Evolutionary conservation across 805 yeast genomes (phyloP).

Genomic region (Sugiyamaella floridensis): DNA sequence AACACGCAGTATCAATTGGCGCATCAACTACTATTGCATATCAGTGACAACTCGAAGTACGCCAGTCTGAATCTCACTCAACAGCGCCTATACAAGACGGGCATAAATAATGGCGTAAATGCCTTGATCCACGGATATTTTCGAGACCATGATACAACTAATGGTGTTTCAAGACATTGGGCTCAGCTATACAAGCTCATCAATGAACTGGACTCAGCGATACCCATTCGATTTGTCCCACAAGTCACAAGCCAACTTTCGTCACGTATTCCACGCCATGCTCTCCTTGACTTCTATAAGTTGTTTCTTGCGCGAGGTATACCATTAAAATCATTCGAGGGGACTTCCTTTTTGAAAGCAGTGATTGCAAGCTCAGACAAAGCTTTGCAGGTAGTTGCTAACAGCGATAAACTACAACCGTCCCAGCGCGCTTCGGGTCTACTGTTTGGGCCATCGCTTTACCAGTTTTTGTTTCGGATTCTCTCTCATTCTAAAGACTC

Average conservation of each 20-base stretch:
- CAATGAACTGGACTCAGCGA: constrained; percentile 3
- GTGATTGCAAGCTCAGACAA: background rate
- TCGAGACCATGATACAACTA: background rate
- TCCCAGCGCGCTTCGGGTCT: background rate
- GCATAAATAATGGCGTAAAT: constrained; percentile 15
- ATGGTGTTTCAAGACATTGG: constrained; percentile 4
- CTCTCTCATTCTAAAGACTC: constrained; percentile 9
- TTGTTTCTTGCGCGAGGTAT: constrained; percentile 10
- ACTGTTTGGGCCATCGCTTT: constrained; percentile 6
- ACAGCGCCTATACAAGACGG: constrained; percentile 5
- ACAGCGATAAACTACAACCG: background rate
- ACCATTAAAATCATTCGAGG: constrained; percentile 3
- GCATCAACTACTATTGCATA: constrained; percentile 7
- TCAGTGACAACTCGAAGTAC: constrained; percentile 1
- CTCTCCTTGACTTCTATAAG: constrained; percentile 9
- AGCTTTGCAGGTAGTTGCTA: background rate
- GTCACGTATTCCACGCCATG: constrained; percentile 8
- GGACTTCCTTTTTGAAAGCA: background rate
- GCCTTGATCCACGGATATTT: constrained; percentile 6
- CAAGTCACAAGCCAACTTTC: constrained; percentile 10
- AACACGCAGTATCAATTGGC: constrained; percentile 1
- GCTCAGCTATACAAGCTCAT: constrained; percentile 6
- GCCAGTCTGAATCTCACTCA: background rate
- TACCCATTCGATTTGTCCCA: constrained; percentile 9
- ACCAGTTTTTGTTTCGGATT: constrained; percentile 6